These are phyloP conservation scores for Rubia balearica DNA, from an alignment of 305 asterid genomes.

Conservation along the genomic window DNA sequence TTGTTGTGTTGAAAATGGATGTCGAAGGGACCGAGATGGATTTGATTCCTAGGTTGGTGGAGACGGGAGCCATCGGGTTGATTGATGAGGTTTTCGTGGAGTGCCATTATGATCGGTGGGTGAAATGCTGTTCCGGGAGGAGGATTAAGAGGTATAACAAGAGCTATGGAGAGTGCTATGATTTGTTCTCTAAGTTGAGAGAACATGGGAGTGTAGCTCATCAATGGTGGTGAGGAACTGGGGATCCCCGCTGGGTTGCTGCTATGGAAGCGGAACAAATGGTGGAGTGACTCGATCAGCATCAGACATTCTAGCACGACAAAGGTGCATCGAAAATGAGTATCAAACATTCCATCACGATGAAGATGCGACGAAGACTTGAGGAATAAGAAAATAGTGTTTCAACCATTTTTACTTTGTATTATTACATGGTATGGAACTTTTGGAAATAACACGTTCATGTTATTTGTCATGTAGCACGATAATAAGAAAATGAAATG, in stretches of 20 bases:
- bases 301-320: no score
- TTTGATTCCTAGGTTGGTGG: not conserved
- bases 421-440: no score
- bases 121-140: not conserved
- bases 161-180: not conserved
- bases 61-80: not conserved
- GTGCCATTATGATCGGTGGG: not conserved
- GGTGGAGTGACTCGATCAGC: no score
- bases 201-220: not conserved
- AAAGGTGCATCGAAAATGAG: no score
- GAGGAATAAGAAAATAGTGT: no score
- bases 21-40: not conserved
- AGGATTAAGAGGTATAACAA: not conserved
- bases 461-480: no score
- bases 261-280: no score
- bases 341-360: no score
- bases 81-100: not conserved
- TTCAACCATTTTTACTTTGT: no score
- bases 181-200: not conserved
- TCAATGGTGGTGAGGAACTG: constrained; percentile 9
- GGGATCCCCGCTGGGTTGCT: not conserved
- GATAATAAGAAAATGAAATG: no score
- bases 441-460: no score
- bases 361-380: no score
- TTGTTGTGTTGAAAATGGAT: constrained; percentile 4